Percentiles rank a stretch among this genome's conserved stretches.
Conservation (phyloP, 129 eudicot genomes). For the Flaveria bidentis region DNA sequence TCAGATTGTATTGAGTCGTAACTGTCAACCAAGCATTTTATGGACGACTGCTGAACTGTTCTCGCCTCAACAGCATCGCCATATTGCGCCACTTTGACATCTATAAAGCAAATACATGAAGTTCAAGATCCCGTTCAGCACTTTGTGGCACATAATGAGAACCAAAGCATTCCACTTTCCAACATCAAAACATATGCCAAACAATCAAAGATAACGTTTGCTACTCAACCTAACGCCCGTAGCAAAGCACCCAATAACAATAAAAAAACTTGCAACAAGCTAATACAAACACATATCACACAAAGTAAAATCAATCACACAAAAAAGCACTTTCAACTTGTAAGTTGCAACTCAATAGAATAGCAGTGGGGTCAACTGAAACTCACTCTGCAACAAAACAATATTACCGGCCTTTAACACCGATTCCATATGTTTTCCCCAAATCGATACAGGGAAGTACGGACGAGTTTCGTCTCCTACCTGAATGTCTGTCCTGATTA, state of each 20-base stretch:
- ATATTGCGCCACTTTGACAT: conserved; percentile 62
- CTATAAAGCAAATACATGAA: conserved; percentile 37
- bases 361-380: not conserved
- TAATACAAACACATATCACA: no score
- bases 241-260: no score
- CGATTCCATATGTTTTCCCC: conserved; percentile 68
- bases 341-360: not conserved
- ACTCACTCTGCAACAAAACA: conserved; percentile 65
- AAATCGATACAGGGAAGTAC: conserved; percentile 66
- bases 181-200: no score
- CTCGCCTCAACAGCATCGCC: conserved; percentile 73
- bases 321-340: no score
- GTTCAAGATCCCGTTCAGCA: not conserved
- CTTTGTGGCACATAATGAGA: not conserved
- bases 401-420: conserved; percentile 50
- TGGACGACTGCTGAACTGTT: conserved; percentile 63
- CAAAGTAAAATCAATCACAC: no score
- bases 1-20: conserved; percentile 40
- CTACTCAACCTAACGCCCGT: no score
- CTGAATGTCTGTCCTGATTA: conserved; percentile 70
- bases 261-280: no score
- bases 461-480: conserved; percentile 79
- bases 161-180: no score
- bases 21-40: conserved; percentile 51
- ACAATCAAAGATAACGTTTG: no score